phyloP scores from a whole-genome alignment of 2,329 filamentous ascomycete genomes.

The Penicillium sp. region DNA sequence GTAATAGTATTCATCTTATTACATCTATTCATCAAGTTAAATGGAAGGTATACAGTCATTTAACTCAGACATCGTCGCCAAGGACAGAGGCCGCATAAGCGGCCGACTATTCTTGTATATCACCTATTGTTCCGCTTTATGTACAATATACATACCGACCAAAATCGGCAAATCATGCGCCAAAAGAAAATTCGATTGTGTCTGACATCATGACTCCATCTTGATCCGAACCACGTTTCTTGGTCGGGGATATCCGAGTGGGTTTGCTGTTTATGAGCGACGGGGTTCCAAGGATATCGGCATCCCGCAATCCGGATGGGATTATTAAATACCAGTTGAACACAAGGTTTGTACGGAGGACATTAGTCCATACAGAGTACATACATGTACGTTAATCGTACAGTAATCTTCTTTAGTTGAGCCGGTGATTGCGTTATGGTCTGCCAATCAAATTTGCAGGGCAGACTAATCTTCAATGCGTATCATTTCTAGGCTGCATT shows the following conservation, averaged over 20 bases:
- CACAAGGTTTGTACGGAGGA: too few species aligned
- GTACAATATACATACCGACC: too few species aligned
- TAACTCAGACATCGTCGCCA: too few species aligned
- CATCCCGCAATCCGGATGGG: neutral
- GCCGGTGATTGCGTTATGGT: slow-evolving; percentile 14
- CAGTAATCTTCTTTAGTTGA: slow-evolving; percentile 3
- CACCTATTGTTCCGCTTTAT: too few species aligned
- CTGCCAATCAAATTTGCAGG: slow-evolving; percentile 17
- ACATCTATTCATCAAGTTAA: too few species aligned
- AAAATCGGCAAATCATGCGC: too few species aligned
- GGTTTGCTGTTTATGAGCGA: neutral
- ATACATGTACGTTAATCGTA: neutral
- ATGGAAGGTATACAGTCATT: too few species aligned
- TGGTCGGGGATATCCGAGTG: neutral
- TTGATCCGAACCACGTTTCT: too few species aligned
- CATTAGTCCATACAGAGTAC: neutral
- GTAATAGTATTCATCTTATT: too few species aligned
- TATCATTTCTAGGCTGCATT: slow-evolving; percentile 1
- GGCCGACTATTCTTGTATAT: too few species aligned
- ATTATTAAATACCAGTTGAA: too few species aligned
- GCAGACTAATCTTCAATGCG: slow-evolving; percentile 7
- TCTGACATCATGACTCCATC: neutral
- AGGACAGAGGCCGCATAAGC: too few species aligned
- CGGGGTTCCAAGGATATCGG: neutral
- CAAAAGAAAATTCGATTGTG: neutral